These are phyloP conservation scores for Aureobasidium subglaciale DNA, from an alignment of 2,329 filamentous ascomycete genomes.

Conservation along the genomic window DNA sequence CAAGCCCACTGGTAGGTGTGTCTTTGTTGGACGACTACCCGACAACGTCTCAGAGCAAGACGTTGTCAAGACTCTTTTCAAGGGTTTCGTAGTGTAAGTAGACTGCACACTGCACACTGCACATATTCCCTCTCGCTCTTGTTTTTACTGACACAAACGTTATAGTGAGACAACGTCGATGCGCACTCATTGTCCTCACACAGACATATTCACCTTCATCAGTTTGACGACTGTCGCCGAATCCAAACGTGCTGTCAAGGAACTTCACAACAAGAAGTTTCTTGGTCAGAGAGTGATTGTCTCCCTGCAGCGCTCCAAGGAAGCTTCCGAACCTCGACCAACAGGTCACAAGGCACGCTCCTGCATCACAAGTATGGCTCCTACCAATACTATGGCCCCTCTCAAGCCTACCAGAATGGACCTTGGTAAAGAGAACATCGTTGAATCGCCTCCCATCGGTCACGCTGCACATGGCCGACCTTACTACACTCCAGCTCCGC, in stretches of 20 bases:
- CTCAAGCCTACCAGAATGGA: background rate
- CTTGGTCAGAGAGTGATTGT: background rate
- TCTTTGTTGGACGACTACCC: conserved; percentile 2
- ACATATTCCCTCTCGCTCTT: too few species aligned
- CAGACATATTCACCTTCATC: background rate
- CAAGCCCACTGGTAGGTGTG: background rate
- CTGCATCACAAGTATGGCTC: background rate
- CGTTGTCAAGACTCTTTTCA: background rate
- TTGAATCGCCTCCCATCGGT: background rate
- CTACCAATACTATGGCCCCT: background rate
- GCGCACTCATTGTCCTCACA: background rate
- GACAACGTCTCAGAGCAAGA: background rate
- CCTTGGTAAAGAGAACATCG: background rate
- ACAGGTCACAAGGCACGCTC: background rate
- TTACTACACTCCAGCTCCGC: background rate
- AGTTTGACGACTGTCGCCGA: background rate
- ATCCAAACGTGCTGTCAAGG: background rate
- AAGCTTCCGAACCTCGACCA: background rate
- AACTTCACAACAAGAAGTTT: background rate
- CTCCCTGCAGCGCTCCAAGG: background rate
- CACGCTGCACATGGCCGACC: background rate
- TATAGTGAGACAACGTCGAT: conserved; percentile 8
- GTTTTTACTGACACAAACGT: background rate
- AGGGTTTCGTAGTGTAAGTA: background rate
- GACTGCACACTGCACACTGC: background rate